Evolutionary conservation across 371 early-diverging fungal genomes (phyloP), one percentile per base, ranked within the genome.

Genomic region (Mucor indicus): DNA sequence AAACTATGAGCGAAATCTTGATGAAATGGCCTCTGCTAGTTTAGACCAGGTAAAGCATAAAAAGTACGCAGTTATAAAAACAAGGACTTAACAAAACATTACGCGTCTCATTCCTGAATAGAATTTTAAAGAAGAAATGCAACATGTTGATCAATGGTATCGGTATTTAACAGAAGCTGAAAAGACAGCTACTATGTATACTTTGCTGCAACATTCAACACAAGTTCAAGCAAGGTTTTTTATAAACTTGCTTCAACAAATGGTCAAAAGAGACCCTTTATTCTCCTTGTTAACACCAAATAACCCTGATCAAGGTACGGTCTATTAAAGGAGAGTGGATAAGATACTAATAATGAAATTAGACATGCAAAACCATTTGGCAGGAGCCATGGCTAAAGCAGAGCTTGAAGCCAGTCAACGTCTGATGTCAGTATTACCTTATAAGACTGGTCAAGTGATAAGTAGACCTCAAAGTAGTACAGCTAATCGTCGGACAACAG

Each of bases 141-240:
- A 81, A 40, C 90, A 92, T 39, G 91, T 95, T 38, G 94, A 95
- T 59, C 87, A 93, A 50, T 95, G 96, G 96, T 94, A 93, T 74
- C 72, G 79, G 4, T 91, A 91, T 16, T 75, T 93, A 40, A 80
- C 87, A 0, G 93, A 93, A 53, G 85, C 91, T 16, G 96, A 95
- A 72, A 75, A 91, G 32, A 94, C 93, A 2, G 86, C 93, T 20
- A 86, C 92, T 17, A 78, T 95, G 51, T 95, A 93, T 66, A 81
- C 87, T 23, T 75, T 95, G 38, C 70, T 93, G 38, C 93, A 93
- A 65, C 86, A 91, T 60, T 80, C 88, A 10, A 90, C 83, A n/a
- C 90, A 80, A 41, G 87, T 94, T 19, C 96, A 95, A 68, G 82
- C 90, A 38, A 78, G 93, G 30, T 95, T 95, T 57, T 91, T 93